These are phyloP conservation scores for Pleurotus tuber-regium DNA, from an alignment of 768 basidiomycete species.

Conservation along the genomic window DNA sequence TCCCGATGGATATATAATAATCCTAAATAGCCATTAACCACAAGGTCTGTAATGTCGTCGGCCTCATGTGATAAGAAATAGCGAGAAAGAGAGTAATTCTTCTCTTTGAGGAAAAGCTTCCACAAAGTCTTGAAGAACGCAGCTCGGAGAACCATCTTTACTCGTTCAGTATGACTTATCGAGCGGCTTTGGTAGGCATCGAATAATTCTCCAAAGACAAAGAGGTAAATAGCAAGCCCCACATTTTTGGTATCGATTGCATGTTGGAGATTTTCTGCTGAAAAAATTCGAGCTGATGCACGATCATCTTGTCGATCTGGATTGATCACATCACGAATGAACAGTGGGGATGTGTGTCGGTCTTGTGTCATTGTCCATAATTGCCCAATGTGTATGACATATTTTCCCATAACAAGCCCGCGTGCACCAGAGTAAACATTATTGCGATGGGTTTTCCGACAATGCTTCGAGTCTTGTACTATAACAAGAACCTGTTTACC, in stretches of 20 bases:
- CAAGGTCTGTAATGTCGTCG: constrained; percentile 24
- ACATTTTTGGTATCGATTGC: constrained; percentile 12
- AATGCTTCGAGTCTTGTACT: constrained; percentile 33
- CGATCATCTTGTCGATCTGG: constrained; percentile 42
- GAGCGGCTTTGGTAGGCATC: constrained; percentile 35
- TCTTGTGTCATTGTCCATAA: constrained; percentile 18
- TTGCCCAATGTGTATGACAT: constrained; percentile 16
- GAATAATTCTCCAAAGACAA: constrained; percentile 33
- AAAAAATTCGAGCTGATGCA: constrained; percentile 36
- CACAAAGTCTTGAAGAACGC: constrained; percentile 27
- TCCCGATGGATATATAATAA: constrained; percentile 35
- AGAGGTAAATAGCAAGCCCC: constrained; percentile 31
- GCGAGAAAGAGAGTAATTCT: constrained; percentile 18
- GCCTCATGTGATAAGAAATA: constrained; percentile 33
- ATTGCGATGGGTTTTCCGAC: constrained; percentile 16
- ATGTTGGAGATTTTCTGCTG: constrained; percentile 22
- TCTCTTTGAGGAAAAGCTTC: constrained; percentile 19
- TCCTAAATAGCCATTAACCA: constrained; percentile 29
- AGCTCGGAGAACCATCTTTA: constrained; percentile 30
- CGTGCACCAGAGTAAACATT: constrained; percentile 30
- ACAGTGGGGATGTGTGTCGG: constrained; percentile 17
- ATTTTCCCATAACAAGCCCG: constrained; percentile 23
- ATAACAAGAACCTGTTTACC: constrained; percentile 18
- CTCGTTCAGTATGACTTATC: constrained; percentile 21
- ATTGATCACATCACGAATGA: constrained; percentile 29